These are phyloP conservation scores for Micractinium conductrix DNA, from an alignment of 139 green algal genomes.

Conservation along the genomic window DNA sequence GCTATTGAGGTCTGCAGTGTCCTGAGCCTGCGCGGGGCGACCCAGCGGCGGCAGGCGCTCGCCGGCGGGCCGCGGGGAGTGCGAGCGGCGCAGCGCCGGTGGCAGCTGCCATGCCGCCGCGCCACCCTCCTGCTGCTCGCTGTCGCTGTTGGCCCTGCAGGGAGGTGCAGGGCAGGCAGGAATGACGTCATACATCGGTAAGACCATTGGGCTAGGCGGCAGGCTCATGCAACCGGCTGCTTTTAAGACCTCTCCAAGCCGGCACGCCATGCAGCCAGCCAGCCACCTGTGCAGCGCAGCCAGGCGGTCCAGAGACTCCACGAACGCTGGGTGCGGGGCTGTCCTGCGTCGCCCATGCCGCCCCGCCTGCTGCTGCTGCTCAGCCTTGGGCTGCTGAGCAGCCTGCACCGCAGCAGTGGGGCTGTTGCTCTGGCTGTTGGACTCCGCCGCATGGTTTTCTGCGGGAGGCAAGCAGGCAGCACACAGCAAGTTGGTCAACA, in stretches of 20 bases:
- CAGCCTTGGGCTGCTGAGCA: not conserved
- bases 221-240: not conserved
- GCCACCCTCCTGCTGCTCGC: slow-evolving; percentile 7
- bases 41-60: not conserved
- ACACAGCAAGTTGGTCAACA: not conserved
- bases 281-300: slow-evolving; percentile 2
- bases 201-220: not conserved
- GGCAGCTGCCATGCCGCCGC: not conserved
- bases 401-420: not conserved
- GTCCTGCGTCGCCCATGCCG: not conserved
- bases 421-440: slow-evolving; percentile 10
- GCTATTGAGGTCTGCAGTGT: not conserved
- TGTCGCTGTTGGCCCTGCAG: slow-evolving; percentile 24
- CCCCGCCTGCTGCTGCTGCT: not conserved
- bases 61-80: not conserved
- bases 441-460: not conserved
- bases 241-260: not conserved
- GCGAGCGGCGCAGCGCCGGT: not conserved
- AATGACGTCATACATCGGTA: not conserved
- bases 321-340: not conserved
- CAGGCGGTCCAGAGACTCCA: slow-evolving; percentile 10
- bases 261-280: not conserved
- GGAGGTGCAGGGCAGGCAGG: not conserved
- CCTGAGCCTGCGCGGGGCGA: not conserved
- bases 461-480: not conserved